Evolutionary conservation across 2,329 filamentous ascomycete genomes (phyloP), one percentile per base, ranked within the genome.

Genomic region (Colletotrichum siamense): DNA sequence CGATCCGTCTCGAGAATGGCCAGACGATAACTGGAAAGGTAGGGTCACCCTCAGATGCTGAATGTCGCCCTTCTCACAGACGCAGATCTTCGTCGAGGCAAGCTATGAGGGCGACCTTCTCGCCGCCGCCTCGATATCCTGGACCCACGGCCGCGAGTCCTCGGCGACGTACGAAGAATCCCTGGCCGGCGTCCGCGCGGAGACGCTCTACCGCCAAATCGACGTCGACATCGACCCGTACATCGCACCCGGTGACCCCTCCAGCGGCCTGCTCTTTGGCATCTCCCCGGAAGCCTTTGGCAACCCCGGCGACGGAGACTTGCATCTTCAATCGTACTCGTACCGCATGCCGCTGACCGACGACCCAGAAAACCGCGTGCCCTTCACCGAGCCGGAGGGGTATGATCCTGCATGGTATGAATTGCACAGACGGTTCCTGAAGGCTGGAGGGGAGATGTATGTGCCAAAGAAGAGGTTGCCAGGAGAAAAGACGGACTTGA

Each of bases 71-170:
- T n/a, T 55, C 71, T 22, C 61, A 49, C 63, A 9, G 9, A 49
- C 9, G 15, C 28, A 80, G 57, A 76, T 80, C 36, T 79, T 81
- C 59, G 77, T 82, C 36, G 80, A 81, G 30, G 80, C 79, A 8
- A 78, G 79, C 13, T 82, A 82, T 52, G 80, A 81, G 32, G 80
- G 80, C 10, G 80, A 81, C 44, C 72, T 82, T 5, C 76, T 81
- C 39, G 80, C 79, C 15, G 79, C 79, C 6, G 75, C 78, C 3
- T 74, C 71, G 4, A 72, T 79, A 9, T 66, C 78, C 2, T 78
- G 71, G 34, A 75, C 59, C 18, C 52, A 71, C 34, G 79, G 78
- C 15, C 78, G 79, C 28, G 80, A 80, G 59, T 52, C 71, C 16
- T 39, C 34, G 28, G 39, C 49, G 8, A 65, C 57, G 7, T 80